These are phyloP conservation scores for Taiozyma sp. DNA, from an alignment of 1,139 yeast genomes.

Conservation along the genomic window DNA sequence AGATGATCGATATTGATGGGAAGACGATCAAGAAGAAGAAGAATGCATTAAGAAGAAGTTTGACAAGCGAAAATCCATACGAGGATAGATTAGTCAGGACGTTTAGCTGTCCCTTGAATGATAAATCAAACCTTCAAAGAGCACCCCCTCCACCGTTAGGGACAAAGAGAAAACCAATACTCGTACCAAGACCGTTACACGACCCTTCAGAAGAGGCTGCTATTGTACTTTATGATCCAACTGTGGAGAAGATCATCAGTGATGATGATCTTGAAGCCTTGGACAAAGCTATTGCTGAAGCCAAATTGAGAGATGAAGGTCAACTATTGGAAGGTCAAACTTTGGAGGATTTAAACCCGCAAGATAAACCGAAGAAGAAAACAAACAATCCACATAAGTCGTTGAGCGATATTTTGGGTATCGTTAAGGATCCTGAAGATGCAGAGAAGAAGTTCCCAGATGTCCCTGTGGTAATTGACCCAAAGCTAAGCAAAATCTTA, in stretches of 20 bases:
- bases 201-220: slow-evolving; percentile 95
- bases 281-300: slow-evolving; percentile 23
- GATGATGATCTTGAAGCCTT: slow-evolving; percentile 34
- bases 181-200: slow-evolving; percentile 85
- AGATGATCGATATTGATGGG: slow-evolving; percentile 37
- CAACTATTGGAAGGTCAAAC: slow-evolving; percentile 20
- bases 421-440: slow-evolving; percentile 47
- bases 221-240: slow-evolving; percentile 91
- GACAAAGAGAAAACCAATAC: slow-evolving; percentile 57
- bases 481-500: slow-evolving; percentile 71
- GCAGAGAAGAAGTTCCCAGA: slow-evolving; percentile 52
- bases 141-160: slow-evolving; percentile 79
- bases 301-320: slow-evolving; percentile 22
- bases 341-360: slow-evolving; percentile 4
- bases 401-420: slow-evolving; percentile 77
- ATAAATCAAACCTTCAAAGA: slow-evolving; percentile 31
- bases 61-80: slow-evolving; percentile 22
- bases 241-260: slow-evolving; percentile 58
- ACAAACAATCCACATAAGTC: slow-evolving; percentile 50
- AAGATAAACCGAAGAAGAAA: slow-evolving; percentile 27
- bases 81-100: slow-evolving; percentile 33
- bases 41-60: slow-evolving; percentile 46
- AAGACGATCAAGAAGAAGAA: slow-evolving; percentile 27
- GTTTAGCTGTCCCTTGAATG: slow-evolving; percentile 47
- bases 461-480: slow-evolving; percentile 97